These are phyloP conservation scores for Lepidium sativum DNA, from an alignment of 345 rosid species.

Conservation along the genomic window DNA sequence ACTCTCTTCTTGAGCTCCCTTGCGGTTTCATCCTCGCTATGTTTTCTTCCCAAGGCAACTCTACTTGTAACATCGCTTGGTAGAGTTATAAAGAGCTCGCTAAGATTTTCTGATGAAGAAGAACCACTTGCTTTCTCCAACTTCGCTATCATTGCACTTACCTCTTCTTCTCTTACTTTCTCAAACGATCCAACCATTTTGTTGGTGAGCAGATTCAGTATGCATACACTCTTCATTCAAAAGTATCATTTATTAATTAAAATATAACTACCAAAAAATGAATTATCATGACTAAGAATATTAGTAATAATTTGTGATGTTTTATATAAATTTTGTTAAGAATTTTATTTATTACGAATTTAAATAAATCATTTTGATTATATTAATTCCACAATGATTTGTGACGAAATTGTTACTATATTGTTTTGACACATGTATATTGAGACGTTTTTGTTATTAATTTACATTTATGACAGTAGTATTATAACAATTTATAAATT, in stretches of 20 bases:
- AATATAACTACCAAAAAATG: no score
- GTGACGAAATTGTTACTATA: no score
- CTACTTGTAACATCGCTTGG: constrained; percentile 42
- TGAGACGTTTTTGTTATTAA: no score
- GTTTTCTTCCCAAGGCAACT: constrained; percentile 45
- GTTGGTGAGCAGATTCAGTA: constrained; percentile 37
- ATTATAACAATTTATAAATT: no score
- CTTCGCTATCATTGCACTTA: constrained; percentile 16
- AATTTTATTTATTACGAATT: no score
- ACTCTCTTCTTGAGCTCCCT: constrained; percentile 28
- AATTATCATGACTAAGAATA: no score
- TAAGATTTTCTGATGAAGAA: constrained; percentile 28
- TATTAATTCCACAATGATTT: no score
- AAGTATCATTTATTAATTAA: background rate
- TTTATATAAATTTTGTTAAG: no score
- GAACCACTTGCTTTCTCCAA: constrained; percentile 17
- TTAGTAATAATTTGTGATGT: no score
- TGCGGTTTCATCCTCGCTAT: constrained; percentile 23
- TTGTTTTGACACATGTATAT: no score
- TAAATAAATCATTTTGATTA: no score
- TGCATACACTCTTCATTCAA: constrained; percentile 33
- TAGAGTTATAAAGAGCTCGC: constrained; percentile 18
- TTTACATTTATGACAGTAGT: no score
- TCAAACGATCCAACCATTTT: constrained; percentile 37
- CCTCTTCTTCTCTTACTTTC: constrained; percentile 41